Evolutionary conservation across 139 green algal genomes (phyloP).

Genomic region (Asterochloris sp.): DNA sequence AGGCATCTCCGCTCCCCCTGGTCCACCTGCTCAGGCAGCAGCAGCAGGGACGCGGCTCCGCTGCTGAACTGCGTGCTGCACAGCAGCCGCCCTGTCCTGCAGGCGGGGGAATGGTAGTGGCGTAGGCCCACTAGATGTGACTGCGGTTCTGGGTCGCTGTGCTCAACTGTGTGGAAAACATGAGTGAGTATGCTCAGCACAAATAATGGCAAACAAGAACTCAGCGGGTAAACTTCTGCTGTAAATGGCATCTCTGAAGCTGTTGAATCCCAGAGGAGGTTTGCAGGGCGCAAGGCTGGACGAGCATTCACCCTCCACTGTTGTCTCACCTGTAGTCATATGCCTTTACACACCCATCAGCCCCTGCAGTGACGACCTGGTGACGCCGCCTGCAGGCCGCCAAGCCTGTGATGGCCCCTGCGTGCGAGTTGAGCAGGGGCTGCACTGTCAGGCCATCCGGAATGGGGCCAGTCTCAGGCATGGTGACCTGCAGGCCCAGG

Average conservation of each 20-base stretch:
- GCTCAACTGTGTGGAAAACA: too few species aligned
- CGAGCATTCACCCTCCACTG: not conserved
- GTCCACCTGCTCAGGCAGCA: slow-evolving; percentile 21
- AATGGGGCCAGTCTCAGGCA: slow-evolving; percentile 13
- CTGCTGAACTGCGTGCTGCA: slow-evolving; percentile 1
- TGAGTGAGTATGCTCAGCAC: too few species aligned
- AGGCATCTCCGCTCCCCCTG: slow-evolving; percentile 2
- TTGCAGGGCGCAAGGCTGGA: too few species aligned
- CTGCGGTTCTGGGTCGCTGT: too few species aligned
- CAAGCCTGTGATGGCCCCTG: slow-evolving; percentile 48
- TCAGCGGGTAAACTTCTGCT: too few species aligned
- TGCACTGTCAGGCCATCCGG: slow-evolving; percentile 21
- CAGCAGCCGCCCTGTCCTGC: slow-evolving; percentile 7
- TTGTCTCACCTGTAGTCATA: slow-evolving; percentile 53
- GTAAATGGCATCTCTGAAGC: too few species aligned
- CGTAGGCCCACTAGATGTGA: too few species aligned
- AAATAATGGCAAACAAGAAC: too few species aligned
- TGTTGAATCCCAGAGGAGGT: too few species aligned
- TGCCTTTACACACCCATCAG: slow-evolving; percentile 49
- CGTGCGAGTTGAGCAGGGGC: slow-evolving; percentile 38
- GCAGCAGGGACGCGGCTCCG: slow-evolving; percentile 18
- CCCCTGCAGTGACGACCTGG: slow-evolving; percentile 42
- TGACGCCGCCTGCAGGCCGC: slow-evolving; percentile 33
- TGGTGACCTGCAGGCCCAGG: slow-evolving; percentile 21
- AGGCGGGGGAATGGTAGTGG: not conserved